These are phyloP conservation scores for Boletus tylopilopsis DNA, from an alignment of 768 basidiomycete genomes.

Conservation along the genomic window DNA sequence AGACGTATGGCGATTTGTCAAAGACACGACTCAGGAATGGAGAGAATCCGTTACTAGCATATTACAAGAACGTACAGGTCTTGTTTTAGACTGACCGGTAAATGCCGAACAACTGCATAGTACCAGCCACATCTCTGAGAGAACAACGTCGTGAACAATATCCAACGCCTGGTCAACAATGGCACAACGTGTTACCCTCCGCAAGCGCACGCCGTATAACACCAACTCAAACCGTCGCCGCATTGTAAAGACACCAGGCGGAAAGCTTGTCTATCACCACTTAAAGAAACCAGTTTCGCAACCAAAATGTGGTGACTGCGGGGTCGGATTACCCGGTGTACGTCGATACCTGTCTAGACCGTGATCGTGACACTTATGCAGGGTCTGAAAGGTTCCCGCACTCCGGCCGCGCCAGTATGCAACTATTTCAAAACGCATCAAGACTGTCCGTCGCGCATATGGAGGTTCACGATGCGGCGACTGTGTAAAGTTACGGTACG, in stretches of 20 bases:
- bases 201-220: conserved; percentile 98
- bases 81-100: conserved; percentile 55
- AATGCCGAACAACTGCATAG: conserved; percentile 21
- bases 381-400: conserved; percentile 68
- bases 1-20: conserved; percentile 73
- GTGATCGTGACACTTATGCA: background rate
- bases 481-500: conserved; percentile 92
- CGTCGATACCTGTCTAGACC: conserved; percentile 30
- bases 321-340: conserved; percentile 90
- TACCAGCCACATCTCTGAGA: conserved; percentile 22
- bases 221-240: conserved; percentile 94
- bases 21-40: conserved; percentile 73
- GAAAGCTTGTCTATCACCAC: conserved; percentile 97
- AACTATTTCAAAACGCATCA: conserved; percentile 93
- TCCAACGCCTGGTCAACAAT: conserved; percentile 41
- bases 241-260: conserved; percentile 97
- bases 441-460: conserved; percentile 94
- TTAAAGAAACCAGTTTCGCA: conserved; percentile 89
- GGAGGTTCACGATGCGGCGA: conserved; percentile 96
- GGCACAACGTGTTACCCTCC: conserved; percentile 99
- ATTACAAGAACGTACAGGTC: conserved; percentile 92
- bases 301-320: conserved; percentile 99
- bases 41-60: conserved; percentile 85
- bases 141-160: background rate
- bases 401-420: conserved; percentile 96